A percentile compares a stretch with the other conserved stretches of the same genome.
These are phyloP conservation scores for Cordia subcordata DNA, from an alignment of 257 asterid genomes.

Conservation along the genomic window DNA sequence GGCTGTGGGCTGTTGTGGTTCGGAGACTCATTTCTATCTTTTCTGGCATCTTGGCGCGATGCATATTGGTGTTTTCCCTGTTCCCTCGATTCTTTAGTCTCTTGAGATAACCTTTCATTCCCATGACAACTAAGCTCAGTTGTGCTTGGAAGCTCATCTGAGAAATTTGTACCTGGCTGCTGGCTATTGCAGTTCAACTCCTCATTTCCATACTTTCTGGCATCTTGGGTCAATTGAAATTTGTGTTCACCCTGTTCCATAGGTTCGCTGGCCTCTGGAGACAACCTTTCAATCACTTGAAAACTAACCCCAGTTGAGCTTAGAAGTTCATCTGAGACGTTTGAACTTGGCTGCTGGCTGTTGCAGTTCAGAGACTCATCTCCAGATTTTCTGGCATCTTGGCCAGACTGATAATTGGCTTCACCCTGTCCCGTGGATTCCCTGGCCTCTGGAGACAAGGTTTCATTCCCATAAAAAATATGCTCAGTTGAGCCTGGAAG, in stretches of 20 bases:
- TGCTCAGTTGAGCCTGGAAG: conserved; percentile 30
- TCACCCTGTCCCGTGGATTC: conserved; percentile 17
- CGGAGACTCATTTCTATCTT: conserved; percentile 13
- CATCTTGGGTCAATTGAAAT: conserved; percentile 2
- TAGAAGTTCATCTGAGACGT: conserved; percentile 32
- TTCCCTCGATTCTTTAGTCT: conserved; percentile 17
- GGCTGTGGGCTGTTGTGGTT: conserved; percentile 14
- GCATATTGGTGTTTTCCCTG: conserved; percentile 9
- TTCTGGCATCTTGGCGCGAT: conserved; percentile 17
- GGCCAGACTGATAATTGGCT: conserved; percentile 14
- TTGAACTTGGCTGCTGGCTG: conserved; percentile 18
- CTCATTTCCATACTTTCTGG: too few relatives aligned
- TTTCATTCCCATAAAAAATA: conserved; percentile 13
- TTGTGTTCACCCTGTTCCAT: conserved; percentile 11
- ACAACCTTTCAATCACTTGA: conserved; percentile 18
- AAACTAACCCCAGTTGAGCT: conserved; percentile 36
- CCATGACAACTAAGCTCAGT: conserved; percentile 21
- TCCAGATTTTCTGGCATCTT: conserved; percentile 10
- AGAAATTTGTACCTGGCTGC: conserved; percentile 22
- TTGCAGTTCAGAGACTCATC: conserved; percentile 16
- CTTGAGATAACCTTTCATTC: conserved; percentile 20
- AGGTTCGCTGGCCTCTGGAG: conserved; percentile 13
- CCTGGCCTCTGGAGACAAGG: conserved; percentile 13
- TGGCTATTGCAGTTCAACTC: conserved; percentile 9
- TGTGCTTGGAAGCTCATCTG: conserved; percentile 26